Percentiles rank a stretch among this genome's conserved stretches.
phyloP scores from a whole-genome alignment of 192 early-diverging fungal species.

The Coemansia sp. region DNA sequence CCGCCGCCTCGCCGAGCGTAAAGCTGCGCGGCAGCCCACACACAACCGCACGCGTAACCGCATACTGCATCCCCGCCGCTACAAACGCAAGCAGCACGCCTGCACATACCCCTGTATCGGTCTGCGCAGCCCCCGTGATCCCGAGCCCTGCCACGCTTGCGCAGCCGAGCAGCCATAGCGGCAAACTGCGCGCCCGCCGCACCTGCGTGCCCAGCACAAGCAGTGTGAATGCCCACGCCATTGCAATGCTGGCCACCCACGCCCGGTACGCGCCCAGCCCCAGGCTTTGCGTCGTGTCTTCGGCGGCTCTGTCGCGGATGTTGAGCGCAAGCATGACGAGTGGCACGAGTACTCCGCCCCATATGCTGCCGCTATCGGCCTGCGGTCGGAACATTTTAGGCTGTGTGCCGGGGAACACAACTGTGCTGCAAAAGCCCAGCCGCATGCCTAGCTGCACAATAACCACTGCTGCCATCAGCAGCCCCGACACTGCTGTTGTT shows the following conservation, averaged over 20 bases:
- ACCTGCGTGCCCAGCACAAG: background rate
- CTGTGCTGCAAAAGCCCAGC: no score
- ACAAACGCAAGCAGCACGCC: no score
- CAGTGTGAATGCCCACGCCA: conserved; percentile 12
- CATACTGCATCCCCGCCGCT: background rate
- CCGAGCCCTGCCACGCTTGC: conserved; percentile 3
- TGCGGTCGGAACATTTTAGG: conserved; percentile 9
- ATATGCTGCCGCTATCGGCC: conserved; percentile 31
- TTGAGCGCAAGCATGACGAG: conserved; percentile 18
- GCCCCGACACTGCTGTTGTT: background rate
- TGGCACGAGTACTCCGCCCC: conserved; percentile 34
- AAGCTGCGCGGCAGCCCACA: conserved; percentile 26
- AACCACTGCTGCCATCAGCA: background rate
- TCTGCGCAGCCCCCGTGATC: background rate
- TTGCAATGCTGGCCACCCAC: background rate
- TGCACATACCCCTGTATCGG: no score
- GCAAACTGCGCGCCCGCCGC: no score
- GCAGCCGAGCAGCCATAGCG: background rate
- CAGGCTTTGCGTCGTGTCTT: background rate
- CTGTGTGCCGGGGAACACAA: background rate
- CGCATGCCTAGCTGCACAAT: no score
- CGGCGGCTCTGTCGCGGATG: background rate
- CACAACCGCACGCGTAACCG: background rate
- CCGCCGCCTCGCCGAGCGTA: conserved; percentile 43
- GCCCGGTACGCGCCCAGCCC: background rate